Conservation (phyloP, 306 rosid genomes). For the Cucurbita pepo region DNA sequence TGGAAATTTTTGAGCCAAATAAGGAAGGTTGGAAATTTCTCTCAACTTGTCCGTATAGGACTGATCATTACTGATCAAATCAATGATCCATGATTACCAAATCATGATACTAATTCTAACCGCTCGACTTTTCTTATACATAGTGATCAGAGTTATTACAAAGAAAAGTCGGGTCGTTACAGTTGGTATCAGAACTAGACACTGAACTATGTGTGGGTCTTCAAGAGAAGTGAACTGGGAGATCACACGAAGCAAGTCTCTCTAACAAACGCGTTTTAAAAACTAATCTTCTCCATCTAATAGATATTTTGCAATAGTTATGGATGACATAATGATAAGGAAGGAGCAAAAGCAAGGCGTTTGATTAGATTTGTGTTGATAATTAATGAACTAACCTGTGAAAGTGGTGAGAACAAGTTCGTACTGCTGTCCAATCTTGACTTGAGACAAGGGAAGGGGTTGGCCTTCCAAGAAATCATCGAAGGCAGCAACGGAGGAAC, state of each 20-base stretch:
- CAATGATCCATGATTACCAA: background rate
- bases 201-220: no score
- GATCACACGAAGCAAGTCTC: no score
- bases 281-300: no score
- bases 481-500: background rate
- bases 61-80: background rate
- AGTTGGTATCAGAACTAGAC: no score
- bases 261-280: no score
- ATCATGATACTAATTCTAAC: background rate
- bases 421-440: slow-evolving; percentile 64
- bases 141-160: no score
- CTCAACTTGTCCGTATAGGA: no score
- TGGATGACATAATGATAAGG: background rate
- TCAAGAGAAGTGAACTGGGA: no score
- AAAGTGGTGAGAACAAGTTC: slow-evolving; percentile 86
- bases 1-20: background rate
- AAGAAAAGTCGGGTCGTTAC: no score
- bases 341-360: background rate
- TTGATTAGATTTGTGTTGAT: no score
- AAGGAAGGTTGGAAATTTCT: background rate
- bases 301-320: background rate
- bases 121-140: no score
- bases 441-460: slow-evolving; percentile 60
- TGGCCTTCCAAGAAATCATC: slow-evolving; percentile 65
- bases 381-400: slow-evolving; percentile 38